Evolutionary conservation across 1,284 basidiomycete species (phyloP).

Genomic region (Caloboletus inedulis): DNA sequence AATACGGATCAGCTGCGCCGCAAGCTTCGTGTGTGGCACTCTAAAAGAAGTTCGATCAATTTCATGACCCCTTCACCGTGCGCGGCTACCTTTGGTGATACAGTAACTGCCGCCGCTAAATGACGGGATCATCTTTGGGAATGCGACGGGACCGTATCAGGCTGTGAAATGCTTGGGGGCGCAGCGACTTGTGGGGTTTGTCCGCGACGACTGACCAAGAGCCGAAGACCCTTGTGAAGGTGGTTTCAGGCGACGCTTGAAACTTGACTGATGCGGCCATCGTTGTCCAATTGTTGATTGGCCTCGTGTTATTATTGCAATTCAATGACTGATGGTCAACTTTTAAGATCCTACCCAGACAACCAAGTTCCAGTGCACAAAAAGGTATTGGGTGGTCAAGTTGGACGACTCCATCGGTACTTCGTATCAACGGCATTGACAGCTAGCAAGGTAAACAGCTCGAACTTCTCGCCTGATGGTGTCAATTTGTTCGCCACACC

Average conservation of each 20-base stretch:
- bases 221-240: constrained; percentile 21
- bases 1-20: constrained; percentile 15
- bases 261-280: constrained; percentile 16
- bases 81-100: constrained; percentile 19
- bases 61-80: constrained; percentile 14
- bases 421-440: constrained; percentile 8
- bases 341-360: constrained; percentile 14
- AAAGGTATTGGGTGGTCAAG: constrained; percentile 2
- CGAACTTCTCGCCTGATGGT: constrained; percentile 15
- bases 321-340: constrained; percentile 17
- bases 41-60: constrained; percentile 10
- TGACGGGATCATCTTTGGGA: not conserved
- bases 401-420: constrained; percentile 7
- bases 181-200: constrained; percentile 15
- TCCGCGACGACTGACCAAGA: constrained; percentile 7
- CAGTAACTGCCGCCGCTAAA: constrained; percentile 2
- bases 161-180: constrained; percentile 8
- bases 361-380: constrained; percentile 6
- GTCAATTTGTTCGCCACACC: constrained; percentile 16
- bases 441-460: constrained; percentile 15
- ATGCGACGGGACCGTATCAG: constrained; percentile 1
- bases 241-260: constrained; percentile 19
- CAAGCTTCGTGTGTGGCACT: constrained; percentile 9
- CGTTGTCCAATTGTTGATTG: constrained; percentile 12
- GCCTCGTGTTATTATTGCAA: constrained; percentile 24